A percentile compares a stretch with the other conserved stretches of the same genome.
phyloP scores from a whole-genome alignment of 305 asterid species.

The Solanum hybrid region DNA sequence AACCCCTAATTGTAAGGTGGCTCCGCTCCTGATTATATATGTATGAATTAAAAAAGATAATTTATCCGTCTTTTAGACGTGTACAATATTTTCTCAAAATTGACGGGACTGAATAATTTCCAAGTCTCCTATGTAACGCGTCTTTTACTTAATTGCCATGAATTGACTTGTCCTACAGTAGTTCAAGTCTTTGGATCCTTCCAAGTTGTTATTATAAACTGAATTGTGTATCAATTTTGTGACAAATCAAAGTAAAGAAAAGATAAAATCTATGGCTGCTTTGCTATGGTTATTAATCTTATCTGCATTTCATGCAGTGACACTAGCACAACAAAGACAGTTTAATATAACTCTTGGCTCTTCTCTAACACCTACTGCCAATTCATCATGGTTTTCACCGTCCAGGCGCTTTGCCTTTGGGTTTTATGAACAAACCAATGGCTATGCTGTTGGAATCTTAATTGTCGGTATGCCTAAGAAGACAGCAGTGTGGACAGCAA shows the following conservation, averaged over 20 bases:
- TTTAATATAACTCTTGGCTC: conserved; percentile 8
- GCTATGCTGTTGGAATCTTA: conserved; percentile 13
- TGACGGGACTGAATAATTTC: background rate
- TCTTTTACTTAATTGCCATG: background rate
- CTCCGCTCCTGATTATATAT: too few species aligned
- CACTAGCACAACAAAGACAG: background rate
- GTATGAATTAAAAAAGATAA: too few species aligned
- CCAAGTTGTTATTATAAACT: background rate
- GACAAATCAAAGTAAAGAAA: background rate
- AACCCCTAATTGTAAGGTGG: too few species aligned
- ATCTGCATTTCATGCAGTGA: background rate
- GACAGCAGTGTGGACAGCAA: conserved; percentile 15
- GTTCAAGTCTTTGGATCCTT: background rate
- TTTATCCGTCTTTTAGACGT: background rate
- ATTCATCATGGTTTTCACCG: conserved; percentile 6
- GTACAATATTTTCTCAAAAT: background rate
- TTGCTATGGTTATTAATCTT: background rate
- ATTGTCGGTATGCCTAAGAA: background rate
- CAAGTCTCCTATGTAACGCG: background rate
- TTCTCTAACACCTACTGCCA: background rate
- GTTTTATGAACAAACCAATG: conserved; percentile 9
- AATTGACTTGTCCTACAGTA: background rate
- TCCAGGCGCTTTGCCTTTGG: conserved; percentile 14
- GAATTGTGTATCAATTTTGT: background rate
- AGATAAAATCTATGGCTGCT: background rate